phyloP scores from a whole-genome alignment of 768 basidiomycete species.

The Russula compacta region DNA sequence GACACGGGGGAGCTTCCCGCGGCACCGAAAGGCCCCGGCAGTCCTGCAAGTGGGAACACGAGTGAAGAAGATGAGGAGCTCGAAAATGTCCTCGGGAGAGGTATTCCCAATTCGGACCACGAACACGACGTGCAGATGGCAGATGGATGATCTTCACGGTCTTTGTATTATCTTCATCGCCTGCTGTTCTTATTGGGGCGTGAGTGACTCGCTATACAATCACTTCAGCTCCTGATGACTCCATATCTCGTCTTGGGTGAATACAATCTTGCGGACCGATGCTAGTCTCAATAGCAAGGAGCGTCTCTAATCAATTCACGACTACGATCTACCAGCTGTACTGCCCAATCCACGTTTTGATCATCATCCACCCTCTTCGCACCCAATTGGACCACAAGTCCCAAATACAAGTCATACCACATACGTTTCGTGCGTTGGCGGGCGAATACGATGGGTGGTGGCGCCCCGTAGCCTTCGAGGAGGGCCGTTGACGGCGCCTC shows the following conservation, averaged over 20 bases:
- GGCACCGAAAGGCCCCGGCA: conserved; percentile 65
- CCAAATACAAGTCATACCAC: conserved; percentile 68
- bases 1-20: conserved; percentile 49
- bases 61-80: conserved; percentile 21
- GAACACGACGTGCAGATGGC: conserved; percentile 16
- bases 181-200: neutral
- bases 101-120: conserved; percentile 14
- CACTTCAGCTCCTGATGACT: neutral
- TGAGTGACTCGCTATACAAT: neutral
- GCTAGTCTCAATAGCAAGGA: conserved; percentile 35
- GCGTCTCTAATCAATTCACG: conserved; percentile 40
- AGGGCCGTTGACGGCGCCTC: conserved; percentile 31
- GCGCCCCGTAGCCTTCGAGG: conserved; percentile 52
- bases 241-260: neutral
- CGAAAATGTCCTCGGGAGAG: conserved; percentile 19
- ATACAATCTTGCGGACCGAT: neutral
- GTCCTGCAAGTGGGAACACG: conserved; percentile 11
- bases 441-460: conserved; percentile 42
- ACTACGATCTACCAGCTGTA: conserved; percentile 24
- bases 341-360: conserved; percentile 34
- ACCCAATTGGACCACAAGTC: conserved; percentile 40
- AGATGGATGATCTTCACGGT: conserved; percentile 1
- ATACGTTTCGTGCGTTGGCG: conserved; percentile 67
- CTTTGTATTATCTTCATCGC: neutral
- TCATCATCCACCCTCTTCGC: conserved; percentile 27